A percentile compares a stretch with the other conserved stretches of the same genome.
These are phyloP conservation scores for Aspergillus bertholletiae DNA, from an alignment of 495 filamentous ascomycete genomes.

Conservation along the genomic window DNA sequence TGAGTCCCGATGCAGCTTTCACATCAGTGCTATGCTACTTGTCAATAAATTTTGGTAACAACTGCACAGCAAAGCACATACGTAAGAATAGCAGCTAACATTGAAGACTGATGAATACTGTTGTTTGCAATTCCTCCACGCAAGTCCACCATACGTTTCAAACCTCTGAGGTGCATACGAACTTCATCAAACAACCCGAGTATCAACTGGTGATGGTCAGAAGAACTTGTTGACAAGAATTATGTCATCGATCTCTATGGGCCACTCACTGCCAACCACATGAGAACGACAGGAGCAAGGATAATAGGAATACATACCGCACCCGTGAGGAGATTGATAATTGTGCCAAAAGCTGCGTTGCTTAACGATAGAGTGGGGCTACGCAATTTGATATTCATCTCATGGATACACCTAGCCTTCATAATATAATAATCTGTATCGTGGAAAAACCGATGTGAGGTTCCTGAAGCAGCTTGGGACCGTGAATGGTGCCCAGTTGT, in stretches of 20 bases:
- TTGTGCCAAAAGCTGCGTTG: conserved; percentile 33
- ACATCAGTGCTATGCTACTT: conserved; percentile 23
- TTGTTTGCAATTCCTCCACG: conserved; percentile 29
- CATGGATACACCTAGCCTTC: conserved; percentile 30
- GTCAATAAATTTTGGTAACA: not conserved
- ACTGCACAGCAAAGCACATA: conserved; percentile 9
- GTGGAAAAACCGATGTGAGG: conserved; percentile 6
- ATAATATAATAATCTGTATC: conserved; percentile 35
- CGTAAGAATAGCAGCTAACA: conserved; percentile 28
- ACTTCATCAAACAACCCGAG: conserved; percentile 31
- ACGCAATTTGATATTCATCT: conserved; percentile 31
- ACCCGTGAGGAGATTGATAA: conserved; percentile 33
- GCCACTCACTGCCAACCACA: not conserved
- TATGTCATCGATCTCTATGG: not conserved
- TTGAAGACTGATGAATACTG: conserved; percentile 25
- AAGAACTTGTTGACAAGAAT: not conserved
- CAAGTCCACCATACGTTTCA: conserved; percentile 34
- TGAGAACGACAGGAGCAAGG: not conserved
- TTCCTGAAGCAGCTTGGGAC: not conserved
- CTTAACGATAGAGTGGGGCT: conserved; percentile 24
- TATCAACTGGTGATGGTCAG: conserved; percentile 24
- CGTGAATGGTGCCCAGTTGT: conserved; percentile 18
- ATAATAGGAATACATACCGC: conserved; percentile 16
- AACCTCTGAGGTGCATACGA: conserved; percentile 29
- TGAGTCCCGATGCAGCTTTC: conserved; percentile 31